Evolutionary conservation across 768 basidiomycete genomes (phyloP), one percentile per base, ranked within the genome.

Genomic region (Termitomyces sp.): DNA sequence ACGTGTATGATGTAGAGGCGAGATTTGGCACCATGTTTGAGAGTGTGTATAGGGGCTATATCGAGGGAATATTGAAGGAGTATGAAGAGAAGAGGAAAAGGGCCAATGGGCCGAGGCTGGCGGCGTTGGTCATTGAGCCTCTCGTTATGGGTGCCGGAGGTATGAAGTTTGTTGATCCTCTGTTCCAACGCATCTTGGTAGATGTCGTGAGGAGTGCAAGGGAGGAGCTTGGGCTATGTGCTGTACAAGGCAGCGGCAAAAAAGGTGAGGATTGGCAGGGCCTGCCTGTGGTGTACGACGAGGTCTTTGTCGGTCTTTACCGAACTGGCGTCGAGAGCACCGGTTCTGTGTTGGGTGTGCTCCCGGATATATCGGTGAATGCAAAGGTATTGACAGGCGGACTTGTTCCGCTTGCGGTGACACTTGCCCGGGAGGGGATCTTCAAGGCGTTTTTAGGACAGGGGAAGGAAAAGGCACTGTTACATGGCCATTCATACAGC

Each of bases 401-500:
- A 0, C 79, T 96, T 6, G 75, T 98, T 1, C 96, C 96, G 0
- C 78, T 98, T 9, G 86, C 91, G 5, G 83, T 86, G 11, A 98
- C 96, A 0, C 79, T 98, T 34, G 88, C 96, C 2, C 85, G 85
- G 3, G 80, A 89, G 61, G 79, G 81, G 4, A 85, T 98, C 37
- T 98, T 95, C 76, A 70, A 81, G 22, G 85, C 90, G 0, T 98
- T 98, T 74, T 72, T 81, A 39, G 82, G 91, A 36, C 78, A 82
- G 36, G 79, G 78, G 37, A 98, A 98, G 70, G 81, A 79, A n/a
- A 84, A 91, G 61, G 94, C 96, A 16, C 75, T 98, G 15, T 76
- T 98, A 2, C 96, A 98, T 61, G 96, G 96, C 0, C 96, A 98
- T 70, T 93, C 91, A 58, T 98, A 98, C 70, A 97, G 93, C 0